Conservation (phyloP, 164 flowering plant species). For the Hamamelis virginiana region DNA sequence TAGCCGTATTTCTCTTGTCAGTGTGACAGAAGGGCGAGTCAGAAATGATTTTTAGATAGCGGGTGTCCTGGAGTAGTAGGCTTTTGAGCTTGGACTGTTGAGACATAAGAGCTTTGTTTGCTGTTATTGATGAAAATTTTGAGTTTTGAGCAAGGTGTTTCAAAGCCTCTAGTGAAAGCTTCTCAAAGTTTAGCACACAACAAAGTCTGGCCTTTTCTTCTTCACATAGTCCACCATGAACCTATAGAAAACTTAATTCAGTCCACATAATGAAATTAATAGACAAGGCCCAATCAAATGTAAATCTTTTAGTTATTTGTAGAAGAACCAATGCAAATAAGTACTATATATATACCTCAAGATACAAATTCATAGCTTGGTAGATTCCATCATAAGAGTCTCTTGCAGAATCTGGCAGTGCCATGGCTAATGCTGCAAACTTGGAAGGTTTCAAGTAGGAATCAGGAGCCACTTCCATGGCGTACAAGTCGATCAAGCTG, state of each 20-base stretch:
- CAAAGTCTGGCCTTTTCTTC: constrained; percentile 50
- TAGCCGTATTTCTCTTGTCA: constrained; percentile 11
- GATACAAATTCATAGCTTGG: constrained; percentile 64
- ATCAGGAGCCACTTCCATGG: constrained; percentile 81
- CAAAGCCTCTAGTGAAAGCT: constrained; percentile 52
- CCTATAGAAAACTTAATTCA: constrained; percentile 34
- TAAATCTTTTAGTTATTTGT: no score
- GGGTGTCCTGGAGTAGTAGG: constrained; percentile 30
- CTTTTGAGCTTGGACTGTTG: constrained; percentile 40
- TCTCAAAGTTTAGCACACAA: constrained; percentile 46
- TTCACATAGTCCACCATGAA: constrained; percentile 51
- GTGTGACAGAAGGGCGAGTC: constrained; percentile 15
- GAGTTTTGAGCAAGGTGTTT: constrained; percentile 43
- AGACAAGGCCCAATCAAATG: background rate
- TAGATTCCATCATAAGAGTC: constrained; percentile 66
- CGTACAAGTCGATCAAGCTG: constrained; percentile 55
- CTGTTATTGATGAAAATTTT: constrained; percentile 45
- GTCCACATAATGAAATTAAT: background rate
- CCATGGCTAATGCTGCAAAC: constrained; percentile 47
- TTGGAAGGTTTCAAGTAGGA: constrained; percentile 57
- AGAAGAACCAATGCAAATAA: no score
- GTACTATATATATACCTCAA: constrained; percentile 52
- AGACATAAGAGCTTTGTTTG: constrained; percentile 34
- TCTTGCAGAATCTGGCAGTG: constrained; percentile 74
- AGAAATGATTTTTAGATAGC: constrained; percentile 8